Evolutionary conservation across 371 early-diverging fungal species (phyloP).

Genomic region (Mortierella sp.): DNA sequence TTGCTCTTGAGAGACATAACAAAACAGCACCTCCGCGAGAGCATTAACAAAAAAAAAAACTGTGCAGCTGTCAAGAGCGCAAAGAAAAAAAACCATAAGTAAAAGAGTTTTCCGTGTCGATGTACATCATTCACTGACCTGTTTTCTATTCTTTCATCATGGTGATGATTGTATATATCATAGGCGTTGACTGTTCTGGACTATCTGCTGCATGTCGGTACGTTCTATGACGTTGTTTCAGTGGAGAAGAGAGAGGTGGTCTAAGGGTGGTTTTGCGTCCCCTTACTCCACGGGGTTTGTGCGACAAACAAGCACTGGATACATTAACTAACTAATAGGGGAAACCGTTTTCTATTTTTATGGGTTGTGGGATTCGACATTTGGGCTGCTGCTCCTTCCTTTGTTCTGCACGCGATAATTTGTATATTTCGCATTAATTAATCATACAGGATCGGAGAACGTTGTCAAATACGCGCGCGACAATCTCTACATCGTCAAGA

Average conservation of each 20-base stretch:
- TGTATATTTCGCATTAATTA: slow-evolving; percentile 69
- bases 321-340: background rate
- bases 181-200: slow-evolving; percentile 70
- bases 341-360: slow-evolving; percentile 4
- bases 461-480: slow-evolving; percentile 92
- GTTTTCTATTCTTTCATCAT: slow-evolving; percentile 6
- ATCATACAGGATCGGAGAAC: slow-evolving; percentile 86
- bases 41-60: background rate
- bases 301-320: background rate
- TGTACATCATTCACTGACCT: background rate
- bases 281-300: background rate
- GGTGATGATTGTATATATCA: background rate
- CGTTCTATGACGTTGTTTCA: slow-evolving; percentile 19
- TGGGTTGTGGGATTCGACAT: background rate
- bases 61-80: background rate
- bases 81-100: background rate
- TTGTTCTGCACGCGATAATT: slow-evolving; percentile 64
- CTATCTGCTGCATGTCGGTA: slow-evolving; percentile 57
- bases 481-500: slow-evolving; percentile 94
- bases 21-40: slow-evolving; percentile 9
- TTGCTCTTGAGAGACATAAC: slow-evolving; percentile 11
- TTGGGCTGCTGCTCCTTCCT: slow-evolving; percentile 13
- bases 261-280: background rate
- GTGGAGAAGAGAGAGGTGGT: background rate
- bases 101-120: background rate